These are phyloP conservation scores for Mesotaenium endlicherianum DNA, from an alignment of 139 green algal species.

Conservation along the genomic window DNA sequence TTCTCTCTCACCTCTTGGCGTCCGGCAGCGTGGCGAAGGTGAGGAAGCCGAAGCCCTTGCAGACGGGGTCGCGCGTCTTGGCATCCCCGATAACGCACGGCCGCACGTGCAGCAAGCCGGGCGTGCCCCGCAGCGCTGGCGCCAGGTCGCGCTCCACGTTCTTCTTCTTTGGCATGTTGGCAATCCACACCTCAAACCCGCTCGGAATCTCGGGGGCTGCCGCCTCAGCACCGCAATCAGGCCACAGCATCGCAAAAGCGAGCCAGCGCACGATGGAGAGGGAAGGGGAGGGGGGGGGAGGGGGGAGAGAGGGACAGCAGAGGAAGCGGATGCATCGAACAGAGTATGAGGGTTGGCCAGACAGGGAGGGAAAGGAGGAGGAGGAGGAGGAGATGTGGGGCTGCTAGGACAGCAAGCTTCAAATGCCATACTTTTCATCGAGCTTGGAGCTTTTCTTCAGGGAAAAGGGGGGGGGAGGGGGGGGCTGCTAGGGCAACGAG, in stretches of 20 bases:
- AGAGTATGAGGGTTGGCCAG: not conserved
- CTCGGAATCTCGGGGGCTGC: too few relatives aligned
- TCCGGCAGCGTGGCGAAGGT: not conserved
- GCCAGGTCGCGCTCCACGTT: conserved; percentile 17
- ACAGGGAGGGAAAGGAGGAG: not conserved
- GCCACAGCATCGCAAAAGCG: not conserved
- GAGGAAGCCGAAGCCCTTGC: conserved; percentile 13
- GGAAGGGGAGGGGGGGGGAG: not conserved
- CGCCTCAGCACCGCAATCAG: too few relatives aligned
- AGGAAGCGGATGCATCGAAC: not conserved
- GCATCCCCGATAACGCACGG: not conserved
- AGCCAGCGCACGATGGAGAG: not conserved
- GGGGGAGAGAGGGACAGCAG: not conserved
- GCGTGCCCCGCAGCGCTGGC: not conserved
- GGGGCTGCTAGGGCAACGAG: not conserved
- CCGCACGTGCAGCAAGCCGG: conserved; percentile 8
- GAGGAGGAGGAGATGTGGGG: not conserved
- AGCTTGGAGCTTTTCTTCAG: too few relatives aligned
- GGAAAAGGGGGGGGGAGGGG: not conserved
- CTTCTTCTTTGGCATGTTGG: conserved; percentile 18
- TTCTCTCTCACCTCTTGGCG: conserved; percentile 14
- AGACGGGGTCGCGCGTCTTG: conserved; percentile 8
- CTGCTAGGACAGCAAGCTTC: not conserved
- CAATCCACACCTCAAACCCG: conserved; percentile 16
- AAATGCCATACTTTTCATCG: too few relatives aligned